Base-by-base conservation (phyloP, 495 filamentous ascomycete species). In the Podospora sp. region DNA sequence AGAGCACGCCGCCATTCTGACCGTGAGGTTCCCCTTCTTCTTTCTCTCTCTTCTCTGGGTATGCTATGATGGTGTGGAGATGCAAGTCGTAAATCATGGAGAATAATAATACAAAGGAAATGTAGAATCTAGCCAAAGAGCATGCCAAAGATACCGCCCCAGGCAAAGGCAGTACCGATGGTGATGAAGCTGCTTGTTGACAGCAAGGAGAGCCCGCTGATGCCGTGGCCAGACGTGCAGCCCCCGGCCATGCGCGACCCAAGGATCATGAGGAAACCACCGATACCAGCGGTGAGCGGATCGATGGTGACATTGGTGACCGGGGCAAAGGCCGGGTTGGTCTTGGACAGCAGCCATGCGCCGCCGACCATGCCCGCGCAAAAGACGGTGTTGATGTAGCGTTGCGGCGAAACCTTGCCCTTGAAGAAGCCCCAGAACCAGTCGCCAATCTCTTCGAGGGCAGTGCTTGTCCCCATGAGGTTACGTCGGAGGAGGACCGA, bases 161-260 rank as follows among this genome's bases (percentile, higher is more conserved):
- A 80, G 2, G 60, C 79, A 76, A 88, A 86, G 65, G 82, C 81
- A 0, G 79, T 65, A 6, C 71, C 82, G 6, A 86, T 80, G 0
- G 81, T 84, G 18, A 89, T 62, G 62, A 86, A 74, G 72, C 86
- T 88, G 1, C 81, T 78, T 21, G 82, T 71, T 0, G 83, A 83
- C 6, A 87, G 67, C 68, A 82, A 69, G 29, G 80, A 78, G 56
- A 88, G 79, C 5, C 85, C 85, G 29, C 79, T 85, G 65, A 89
- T 86, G 1, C 86, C 86, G 68, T 88, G 86, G 0, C 86, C 86
- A 24, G 83, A 86, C 0, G 86, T 87, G 65, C 86, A 89, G 1
- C 86, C 86, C 5, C 86, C 85, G 0, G 80, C 85, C 53, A 87
- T 76, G 60, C 85, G 73, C 27, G 84, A 77, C 18, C 86, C 86